Percentiles rank a stretch among this genome's conserved stretches.
These are phyloP conservation scores for Saturnispora saitoi DNA, from an alignment of 805 yeast genomes.

Conservation along the genomic window DNA sequence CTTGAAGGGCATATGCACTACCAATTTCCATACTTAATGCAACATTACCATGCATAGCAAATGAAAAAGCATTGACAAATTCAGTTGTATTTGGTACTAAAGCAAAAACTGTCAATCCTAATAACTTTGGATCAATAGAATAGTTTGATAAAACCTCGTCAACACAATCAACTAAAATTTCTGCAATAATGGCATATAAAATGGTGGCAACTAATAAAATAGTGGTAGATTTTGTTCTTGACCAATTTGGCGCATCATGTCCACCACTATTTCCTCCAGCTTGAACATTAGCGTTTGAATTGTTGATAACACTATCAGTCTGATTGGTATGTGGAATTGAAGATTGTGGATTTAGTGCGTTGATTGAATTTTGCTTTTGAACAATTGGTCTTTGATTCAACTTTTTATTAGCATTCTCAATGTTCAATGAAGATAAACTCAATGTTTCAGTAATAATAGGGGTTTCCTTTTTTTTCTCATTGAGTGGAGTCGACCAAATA, in stretches of 20 bases:
- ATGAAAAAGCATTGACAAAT: conserved; percentile 91
- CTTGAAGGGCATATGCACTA: conserved; percentile 94
- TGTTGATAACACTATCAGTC: conserved; percentile 3
- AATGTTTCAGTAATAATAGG: conserved; percentile 12
- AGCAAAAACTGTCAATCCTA: conserved; percentile 92
- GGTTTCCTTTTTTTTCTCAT: conserved; percentile 25
- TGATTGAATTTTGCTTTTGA: conserved; percentile 7
- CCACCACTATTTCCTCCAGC: conserved; percentile 38
- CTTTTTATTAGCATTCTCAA: conserved; percentile 9
- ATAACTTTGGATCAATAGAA: conserved; percentile 83
- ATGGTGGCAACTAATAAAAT: conserved; percentile 79
- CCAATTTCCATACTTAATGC: conserved; percentile 98
- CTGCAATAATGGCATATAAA: conserved; percentile 88
- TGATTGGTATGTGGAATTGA: neutral
- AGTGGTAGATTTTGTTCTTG: conserved; percentile 71
- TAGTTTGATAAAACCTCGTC: conserved; percentile 72
- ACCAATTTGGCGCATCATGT: conserved; percentile 98
- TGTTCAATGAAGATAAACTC: conserved; percentile 22
- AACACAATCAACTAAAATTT: conserved; percentile 84
- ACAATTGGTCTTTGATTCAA: conserved; percentile 4
- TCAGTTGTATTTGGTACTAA: conserved; percentile 96
- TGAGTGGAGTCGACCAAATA: conserved; percentile 76
- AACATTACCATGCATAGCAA: conserved; percentile 92
- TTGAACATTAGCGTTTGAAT: conserved; percentile 3
- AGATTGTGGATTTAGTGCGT: neutral